Evolutionary conservation across 495 filamentous ascomycete species (phyloP).

Genomic region (Aspergillus leporis): DNA sequence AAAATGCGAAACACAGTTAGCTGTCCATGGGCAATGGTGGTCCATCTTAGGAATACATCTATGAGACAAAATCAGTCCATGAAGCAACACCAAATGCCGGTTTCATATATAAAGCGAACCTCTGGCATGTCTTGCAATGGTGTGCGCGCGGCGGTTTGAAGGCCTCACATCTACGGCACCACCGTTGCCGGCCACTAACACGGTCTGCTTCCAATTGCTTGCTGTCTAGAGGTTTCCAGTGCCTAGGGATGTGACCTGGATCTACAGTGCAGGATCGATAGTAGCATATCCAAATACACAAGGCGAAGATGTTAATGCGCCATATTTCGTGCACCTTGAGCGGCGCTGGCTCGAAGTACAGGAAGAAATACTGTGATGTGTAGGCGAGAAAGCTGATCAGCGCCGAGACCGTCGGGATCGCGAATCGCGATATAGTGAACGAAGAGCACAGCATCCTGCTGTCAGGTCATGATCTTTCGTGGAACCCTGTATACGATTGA

Average conservation of each 20-base stretch:
- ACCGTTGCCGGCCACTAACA: conserved; percentile 47
- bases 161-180: conserved; percentile 85
- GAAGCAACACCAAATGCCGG: not conserved
- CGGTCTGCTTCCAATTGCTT: conserved; percentile 30
- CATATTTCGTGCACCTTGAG: conserved; percentile 59
- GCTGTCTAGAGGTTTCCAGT: conserved; percentile 25
- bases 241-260: conserved; percentile 58
- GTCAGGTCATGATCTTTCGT: not conserved
- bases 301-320: conserved; percentile 73
- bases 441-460: conserved; percentile 22
- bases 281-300: conserved; percentile 79
- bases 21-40: conserved; percentile 97
- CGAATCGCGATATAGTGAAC: conserved; percentile 41
- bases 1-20: conserved; percentile 87
- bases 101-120: conserved; percentile 41
- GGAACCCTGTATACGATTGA: not conserved
- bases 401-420: conserved; percentile 62
- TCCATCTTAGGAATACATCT: conserved; percentile 97
- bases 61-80: not conserved
- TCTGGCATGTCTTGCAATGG: conserved; percentile 85
- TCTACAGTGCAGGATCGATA: conserved; percentile 73
- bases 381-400: conserved; percentile 82
- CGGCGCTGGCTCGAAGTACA: conserved; percentile 67
- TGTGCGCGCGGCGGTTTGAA: conserved; percentile 86
- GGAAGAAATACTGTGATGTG: conserved; percentile 79